phyloP scores from a whole-genome alignment of 495 filamentous ascomycete genomes.

The Neurospora sp. region DNA sequence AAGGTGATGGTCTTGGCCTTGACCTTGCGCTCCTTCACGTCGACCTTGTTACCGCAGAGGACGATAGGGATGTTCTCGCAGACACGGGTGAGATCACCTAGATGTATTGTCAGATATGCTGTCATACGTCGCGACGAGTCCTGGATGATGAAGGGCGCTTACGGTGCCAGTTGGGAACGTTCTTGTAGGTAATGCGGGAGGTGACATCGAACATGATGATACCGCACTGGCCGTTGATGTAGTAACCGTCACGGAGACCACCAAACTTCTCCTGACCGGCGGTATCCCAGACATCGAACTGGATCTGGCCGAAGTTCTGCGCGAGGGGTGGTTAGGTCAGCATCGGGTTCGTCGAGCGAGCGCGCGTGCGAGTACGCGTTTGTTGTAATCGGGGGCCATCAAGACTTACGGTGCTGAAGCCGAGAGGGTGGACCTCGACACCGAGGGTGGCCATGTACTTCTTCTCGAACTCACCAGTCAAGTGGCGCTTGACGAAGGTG shows the following conservation, averaged over 20 bases:
- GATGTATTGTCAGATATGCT: conserved; percentile 11
- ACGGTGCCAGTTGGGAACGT: conserved; percentile 99
- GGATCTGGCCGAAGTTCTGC: conserved; percentile 89
- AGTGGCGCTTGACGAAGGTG: conserved; percentile 99
- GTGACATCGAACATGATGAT: conserved; percentile 99
- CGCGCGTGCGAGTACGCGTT: not conserved
- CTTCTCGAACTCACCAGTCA: conserved; percentile 99
- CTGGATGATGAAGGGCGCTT: conserved; percentile 33
- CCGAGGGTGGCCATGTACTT: conserved; percentile 99
- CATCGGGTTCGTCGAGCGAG: conserved; percentile 5
- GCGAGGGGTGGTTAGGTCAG: conserved; percentile 17
- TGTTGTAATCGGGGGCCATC: conserved; percentile 5
- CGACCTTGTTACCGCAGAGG: conserved; percentile 98
- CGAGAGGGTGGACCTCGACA: conserved; percentile 96
- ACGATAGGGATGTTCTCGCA: conserved; percentile 99
- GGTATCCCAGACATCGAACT: conserved; percentile 99
- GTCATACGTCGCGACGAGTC: not conserved
- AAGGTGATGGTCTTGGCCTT: conserved; percentile 99
- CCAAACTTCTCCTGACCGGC: conserved; percentile 99
- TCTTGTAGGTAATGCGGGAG: conserved; percentile 99
- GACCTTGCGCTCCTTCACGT: conserved; percentile 99
- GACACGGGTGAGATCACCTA: conserved; percentile 97
- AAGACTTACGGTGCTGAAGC: conserved; percentile 78
- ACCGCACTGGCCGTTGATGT: conserved; percentile 99
- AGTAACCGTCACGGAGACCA: conserved; percentile 99